Evolutionary conservation across 2,329 filamentous ascomycete species (phyloP).

Genomic region (Penicillium sp.): DNA sequence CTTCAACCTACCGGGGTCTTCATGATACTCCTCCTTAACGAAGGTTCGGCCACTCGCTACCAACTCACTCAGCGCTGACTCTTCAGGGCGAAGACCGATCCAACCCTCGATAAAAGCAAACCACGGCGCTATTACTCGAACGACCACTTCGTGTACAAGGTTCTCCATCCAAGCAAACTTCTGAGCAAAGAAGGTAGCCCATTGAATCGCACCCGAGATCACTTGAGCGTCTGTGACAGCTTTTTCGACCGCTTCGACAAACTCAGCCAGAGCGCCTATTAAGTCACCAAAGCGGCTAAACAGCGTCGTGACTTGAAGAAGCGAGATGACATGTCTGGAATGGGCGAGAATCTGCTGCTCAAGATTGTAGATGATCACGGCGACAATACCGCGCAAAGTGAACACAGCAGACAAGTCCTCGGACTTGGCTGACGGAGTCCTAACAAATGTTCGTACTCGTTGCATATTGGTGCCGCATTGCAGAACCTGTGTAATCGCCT

Average conservation of each 20-base stretch:
- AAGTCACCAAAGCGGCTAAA: slow-evolving; percentile 40
- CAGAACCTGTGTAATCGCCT: slow-evolving; percentile 29
- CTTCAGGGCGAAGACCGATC: slow-evolving; percentile 64
- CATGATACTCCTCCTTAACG: slow-evolving; percentile 55
- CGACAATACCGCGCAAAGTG: slow-evolving; percentile 33
- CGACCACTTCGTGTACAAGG: slow-evolving; percentile 64
- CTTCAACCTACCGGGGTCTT: slow-evolving; percentile 57
- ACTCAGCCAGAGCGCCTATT: slow-evolving; percentile 33
- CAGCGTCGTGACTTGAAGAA: slow-evolving; percentile 36
- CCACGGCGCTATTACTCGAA: slow-evolving; percentile 61
- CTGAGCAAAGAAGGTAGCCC: slow-evolving; percentile 61
- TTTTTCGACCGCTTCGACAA: slow-evolving; percentile 46
- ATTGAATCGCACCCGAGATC: slow-evolving; percentile 58
- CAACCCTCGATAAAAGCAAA: slow-evolving; percentile 65
- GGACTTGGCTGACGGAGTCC: slow-evolving; percentile 23
- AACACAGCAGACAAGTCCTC: slow-evolving; percentile 32
- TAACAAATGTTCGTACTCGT: slow-evolving; percentile 34
- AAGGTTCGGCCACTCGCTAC: slow-evolving; percentile 55
- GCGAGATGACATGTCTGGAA: slow-evolving; percentile 27
- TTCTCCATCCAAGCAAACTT: slow-evolving; percentile 57
- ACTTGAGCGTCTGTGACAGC: slow-evolving; percentile 56
- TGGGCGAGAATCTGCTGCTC: slow-evolving; percentile 33
- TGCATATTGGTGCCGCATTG: slow-evolving; percentile 39
- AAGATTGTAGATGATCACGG: slow-evolving; percentile 35
- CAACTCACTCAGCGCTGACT: slow-evolving; percentile 49